A percentile compares a stretch with the other conserved stretches of the same genome.
phyloP scores from a whole-genome alignment of 2,329 filamentous ascomycete genomes.

The Ascosphaera apis region DNA sequence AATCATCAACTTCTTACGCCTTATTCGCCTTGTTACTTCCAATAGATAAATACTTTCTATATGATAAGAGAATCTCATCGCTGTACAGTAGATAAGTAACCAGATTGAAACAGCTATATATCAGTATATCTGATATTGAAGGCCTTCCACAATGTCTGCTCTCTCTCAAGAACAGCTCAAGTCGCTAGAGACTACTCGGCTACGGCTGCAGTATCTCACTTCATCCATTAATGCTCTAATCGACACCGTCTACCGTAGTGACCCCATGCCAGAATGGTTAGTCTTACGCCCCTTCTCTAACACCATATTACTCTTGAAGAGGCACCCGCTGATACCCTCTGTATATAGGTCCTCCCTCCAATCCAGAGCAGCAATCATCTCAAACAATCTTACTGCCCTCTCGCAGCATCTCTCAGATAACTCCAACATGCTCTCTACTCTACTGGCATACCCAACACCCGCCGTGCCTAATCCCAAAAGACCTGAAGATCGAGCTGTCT shows the following conservation, averaged over 20 bases:
- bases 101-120: too few species aligned
- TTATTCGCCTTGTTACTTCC: too few species aligned
- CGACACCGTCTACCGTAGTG: constrained; percentile 34
- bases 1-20: too few species aligned
- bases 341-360: constrained; percentile 43
- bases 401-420: constrained; percentile 42
- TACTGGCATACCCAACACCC: constrained; percentile 54
- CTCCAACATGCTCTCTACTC: constrained; percentile 40
- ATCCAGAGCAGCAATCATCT: constrained; percentile 47
- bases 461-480: constrained; percentile 50
- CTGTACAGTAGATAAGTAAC: too few species aligned
- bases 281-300: constrained; percentile 6
- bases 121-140: not conserved
- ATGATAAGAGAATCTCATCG: too few species aligned
- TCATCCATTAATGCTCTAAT: constrained; percentile 44
- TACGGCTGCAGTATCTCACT: constrained; percentile 43
- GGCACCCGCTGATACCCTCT: not conserved
- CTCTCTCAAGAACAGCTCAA: constrained; percentile 26
- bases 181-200: constrained; percentile 46
- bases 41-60: too few species aligned
- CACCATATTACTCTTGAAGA: not conserved
- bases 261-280: constrained; percentile 45
- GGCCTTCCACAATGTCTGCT: constrained; percentile 12
- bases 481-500: constrained; percentile 29
- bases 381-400: constrained; percentile 44